Conservation (phyloP, 2,329 filamentous ascomycete genomes). For the Lecanosticta acicola region DNA sequence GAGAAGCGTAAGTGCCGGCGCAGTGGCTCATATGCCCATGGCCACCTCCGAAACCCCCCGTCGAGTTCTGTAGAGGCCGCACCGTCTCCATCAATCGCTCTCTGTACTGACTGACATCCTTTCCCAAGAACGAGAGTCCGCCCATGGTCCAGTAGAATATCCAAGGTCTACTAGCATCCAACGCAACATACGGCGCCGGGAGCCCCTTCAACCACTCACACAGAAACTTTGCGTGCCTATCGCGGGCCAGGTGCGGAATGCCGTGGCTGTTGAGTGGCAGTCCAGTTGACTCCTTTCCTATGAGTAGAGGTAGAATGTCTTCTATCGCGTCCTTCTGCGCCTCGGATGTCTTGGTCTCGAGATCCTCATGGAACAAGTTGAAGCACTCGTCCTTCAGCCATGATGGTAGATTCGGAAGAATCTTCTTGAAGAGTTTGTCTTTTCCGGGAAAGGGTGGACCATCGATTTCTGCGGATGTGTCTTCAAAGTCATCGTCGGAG, state of each 20-base stretch:
- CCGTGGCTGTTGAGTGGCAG: constrained; percentile 59
- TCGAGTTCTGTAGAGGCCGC: constrained; percentile 70
- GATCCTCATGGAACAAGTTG: constrained; percentile 25
- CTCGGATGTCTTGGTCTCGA: constrained; percentile 22
- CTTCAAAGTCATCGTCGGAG: constrained; percentile 23
- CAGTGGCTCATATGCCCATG: constrained; percentile 84
- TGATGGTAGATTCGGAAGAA: constrained; percentile 17
- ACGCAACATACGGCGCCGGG: constrained; percentile 62
- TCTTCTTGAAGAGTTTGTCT: constrained; percentile 7
- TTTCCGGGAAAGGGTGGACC: constrained; percentile 29
- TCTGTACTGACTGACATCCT: constrained; percentile 63
- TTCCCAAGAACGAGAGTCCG: constrained; percentile 67
- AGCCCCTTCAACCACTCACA: constrained; percentile 52
- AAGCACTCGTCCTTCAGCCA: constrained; percentile 25
- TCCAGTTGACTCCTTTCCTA: constrained; percentile 35
- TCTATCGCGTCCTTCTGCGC: constrained; percentile 17
- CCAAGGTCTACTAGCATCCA: constrained; percentile 90
- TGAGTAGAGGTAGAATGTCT: constrained; percentile 27
- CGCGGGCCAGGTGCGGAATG: constrained; percentile 66
- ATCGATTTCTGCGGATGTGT: constrained; percentile 15
- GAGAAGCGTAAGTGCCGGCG: constrained; percentile 78
- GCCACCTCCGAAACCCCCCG: constrained; percentile 89
- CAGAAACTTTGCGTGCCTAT: constrained; percentile 57
- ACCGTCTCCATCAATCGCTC: constrained; percentile 64
- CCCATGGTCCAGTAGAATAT: constrained; percentile 87